These are phyloP conservation scores for Penicillium psychrosexuale DNA, from an alignment of 2,329 filamentous ascomycete genomes.

Conservation along the genomic window DNA sequence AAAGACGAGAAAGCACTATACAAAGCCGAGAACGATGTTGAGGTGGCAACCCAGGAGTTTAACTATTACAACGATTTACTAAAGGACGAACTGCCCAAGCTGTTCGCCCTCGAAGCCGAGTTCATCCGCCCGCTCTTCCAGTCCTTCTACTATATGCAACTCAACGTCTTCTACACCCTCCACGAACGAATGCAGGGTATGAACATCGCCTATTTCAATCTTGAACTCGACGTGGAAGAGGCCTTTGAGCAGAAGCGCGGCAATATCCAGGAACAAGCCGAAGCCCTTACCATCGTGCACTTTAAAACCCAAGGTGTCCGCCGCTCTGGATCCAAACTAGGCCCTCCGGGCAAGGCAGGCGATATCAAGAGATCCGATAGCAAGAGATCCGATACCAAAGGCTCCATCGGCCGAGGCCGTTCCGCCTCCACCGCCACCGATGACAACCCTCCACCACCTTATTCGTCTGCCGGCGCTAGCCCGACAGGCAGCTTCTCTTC, in stretches of 20 bases:
- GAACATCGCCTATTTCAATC: conserved; percentile 96
- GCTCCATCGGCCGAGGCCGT: conserved; percentile 29
- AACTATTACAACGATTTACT: conserved; percentile 97
- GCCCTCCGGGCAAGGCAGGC: conserved; percentile 30
- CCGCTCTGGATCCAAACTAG: conserved; percentile 33
- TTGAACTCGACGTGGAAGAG: conserved; percentile 85
- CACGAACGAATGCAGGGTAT: conserved; percentile 97
- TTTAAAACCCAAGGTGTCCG: conserved; percentile 81
- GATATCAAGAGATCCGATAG: conserved; percentile 40
- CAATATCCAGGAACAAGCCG: conserved; percentile 81
- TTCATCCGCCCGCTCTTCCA: conserved; percentile 98
- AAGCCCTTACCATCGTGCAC: conserved; percentile 78
- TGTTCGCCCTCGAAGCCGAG: conserved; percentile 84
- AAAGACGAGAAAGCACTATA: conserved; percentile 98
- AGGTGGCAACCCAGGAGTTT: conserved; percentile 89
- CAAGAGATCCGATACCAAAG: conserved; percentile 40
- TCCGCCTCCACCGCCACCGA: conserved; percentile 43
- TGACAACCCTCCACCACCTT: conserved; percentile 68
- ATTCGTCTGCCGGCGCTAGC: conserved; percentile 47
- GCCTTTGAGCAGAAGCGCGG: conserved; percentile 87
- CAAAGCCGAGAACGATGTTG: conserved; percentile 88
- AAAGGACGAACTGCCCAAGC: conserved; percentile 89
- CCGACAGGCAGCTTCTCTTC: conserved; percentile 47
- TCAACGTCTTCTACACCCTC: conserved; percentile 98
- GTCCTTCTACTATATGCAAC: conserved; percentile 99